phyloP scores from a whole-genome alignment of 148 eudicot species.

The Rhododendron henanense region DNA sequence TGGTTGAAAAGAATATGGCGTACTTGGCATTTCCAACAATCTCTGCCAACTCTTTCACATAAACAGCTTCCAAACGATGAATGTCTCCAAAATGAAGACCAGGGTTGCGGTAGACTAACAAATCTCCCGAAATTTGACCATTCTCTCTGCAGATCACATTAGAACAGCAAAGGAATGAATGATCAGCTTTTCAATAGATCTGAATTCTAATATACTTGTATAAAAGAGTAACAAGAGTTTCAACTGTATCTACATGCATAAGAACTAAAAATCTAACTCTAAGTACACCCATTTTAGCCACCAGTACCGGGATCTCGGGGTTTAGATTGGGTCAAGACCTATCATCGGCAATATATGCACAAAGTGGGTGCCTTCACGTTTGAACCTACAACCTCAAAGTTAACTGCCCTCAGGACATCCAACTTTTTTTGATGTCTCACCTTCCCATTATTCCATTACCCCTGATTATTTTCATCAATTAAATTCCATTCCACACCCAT shows the following conservation, averaged over 20 bases:
- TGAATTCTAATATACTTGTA: background rate
- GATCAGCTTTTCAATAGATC: too few relatives aligned
- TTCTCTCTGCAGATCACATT: slow-evolving; percentile 43
- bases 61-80: slow-evolving; percentile 57
- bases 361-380: background rate
- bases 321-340: background rate
- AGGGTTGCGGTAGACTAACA: slow-evolving; percentile 76
- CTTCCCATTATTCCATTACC: too few relatives aligned
- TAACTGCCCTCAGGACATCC: background rate
- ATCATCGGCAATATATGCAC: background rate
- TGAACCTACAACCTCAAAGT: background rate
- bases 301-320: background rate
- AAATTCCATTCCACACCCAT: background rate
- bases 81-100: slow-evolving; percentile 82
- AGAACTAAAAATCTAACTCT: background rate
- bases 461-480: background rate
- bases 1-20: slow-evolving; percentile 66
- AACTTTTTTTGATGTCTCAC: background rate
- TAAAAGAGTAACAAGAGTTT: background rate
- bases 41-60: slow-evolving; percentile 39
- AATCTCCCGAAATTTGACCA: slow-evolving; percentile 61
- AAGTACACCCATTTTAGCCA: background rate
- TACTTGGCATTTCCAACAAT: slow-evolving; percentile 67
- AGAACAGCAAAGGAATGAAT: background rate
- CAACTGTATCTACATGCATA: background rate